A percentile compares a stretch with the other conserved stretches of the same genome.
Conservation (phyloP, 1,284 basidiomycete species). For the Rhodofomes roseus region DNA sequence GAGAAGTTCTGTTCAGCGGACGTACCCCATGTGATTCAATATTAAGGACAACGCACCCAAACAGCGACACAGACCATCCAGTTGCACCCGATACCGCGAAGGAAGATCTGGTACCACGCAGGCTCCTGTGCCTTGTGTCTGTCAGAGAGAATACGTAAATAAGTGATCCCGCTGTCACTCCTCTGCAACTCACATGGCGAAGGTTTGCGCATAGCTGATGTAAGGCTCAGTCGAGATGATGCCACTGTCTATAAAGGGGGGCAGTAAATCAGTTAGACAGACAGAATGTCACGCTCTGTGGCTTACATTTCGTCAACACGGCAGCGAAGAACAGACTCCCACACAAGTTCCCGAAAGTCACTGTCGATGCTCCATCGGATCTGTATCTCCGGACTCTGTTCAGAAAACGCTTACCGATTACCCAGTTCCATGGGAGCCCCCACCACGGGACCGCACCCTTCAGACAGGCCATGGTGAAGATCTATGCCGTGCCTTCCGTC, state of each 20-base stretch:
- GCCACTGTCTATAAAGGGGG: constrained; percentile 37
- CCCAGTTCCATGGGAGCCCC: constrained; percentile 63
- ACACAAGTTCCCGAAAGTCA: constrained; percentile 66
- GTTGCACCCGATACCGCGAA: constrained; percentile 76
- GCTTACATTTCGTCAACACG: constrained; percentile 61
- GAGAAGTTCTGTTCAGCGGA: background rate
- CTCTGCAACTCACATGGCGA: constrained; percentile 46
- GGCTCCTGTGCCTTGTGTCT: constrained; percentile 65
- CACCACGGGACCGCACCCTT: constrained; percentile 66
- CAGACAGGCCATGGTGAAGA: constrained; percentile 63
- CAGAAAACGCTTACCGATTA: constrained; percentile 45
- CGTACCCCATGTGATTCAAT: too few species aligned
- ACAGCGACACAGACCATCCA: constrained; percentile 77
- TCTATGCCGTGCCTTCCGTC: constrained; percentile 30
- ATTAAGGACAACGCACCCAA: constrained; percentile 47
- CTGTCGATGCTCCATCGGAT: constrained; percentile 29
- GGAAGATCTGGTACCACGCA: constrained; percentile 70
- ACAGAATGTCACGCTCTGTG: too few species aligned
- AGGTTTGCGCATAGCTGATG: constrained; percentile 43
- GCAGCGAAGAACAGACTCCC: constrained; percentile 73
- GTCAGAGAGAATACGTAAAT: background rate
- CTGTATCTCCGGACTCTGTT: background rate
- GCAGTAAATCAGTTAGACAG: background rate
- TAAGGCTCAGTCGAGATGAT: constrained; percentile 59
- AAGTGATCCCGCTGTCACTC: background rate